Evolutionary conservation across 371 early-diverging fungal species (phyloP).

Genomic region (Neoconidiobolus thromboides): DNA sequence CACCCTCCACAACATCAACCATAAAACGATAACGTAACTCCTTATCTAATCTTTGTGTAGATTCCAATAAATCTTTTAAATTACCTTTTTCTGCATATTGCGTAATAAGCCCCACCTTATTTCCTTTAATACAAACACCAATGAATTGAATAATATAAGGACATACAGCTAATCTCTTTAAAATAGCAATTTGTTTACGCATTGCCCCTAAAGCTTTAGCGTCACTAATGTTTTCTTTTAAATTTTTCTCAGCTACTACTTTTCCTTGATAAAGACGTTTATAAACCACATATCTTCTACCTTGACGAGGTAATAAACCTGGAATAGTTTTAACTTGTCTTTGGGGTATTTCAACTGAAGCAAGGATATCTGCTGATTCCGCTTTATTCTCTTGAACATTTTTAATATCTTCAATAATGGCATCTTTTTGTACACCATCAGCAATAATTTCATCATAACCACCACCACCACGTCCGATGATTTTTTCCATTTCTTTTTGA

Average conservation of each 20-base stretch:
- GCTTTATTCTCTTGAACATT: neutral
- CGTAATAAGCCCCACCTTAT: neutral
- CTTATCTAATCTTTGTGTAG: neutral
- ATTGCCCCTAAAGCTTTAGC: neutral
- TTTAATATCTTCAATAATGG: neutral
- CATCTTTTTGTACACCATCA: neutral
- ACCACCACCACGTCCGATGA: neutral
- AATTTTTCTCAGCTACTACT: neutral
- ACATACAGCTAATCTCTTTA: neutral
- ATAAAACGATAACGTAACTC: neutral
- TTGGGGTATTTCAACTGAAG: neutral
- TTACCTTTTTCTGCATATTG: conserved; percentile 5
- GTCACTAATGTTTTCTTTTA: neutral
- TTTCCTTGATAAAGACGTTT: conserved; percentile 1
- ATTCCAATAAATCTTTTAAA: conserved; percentile 4
- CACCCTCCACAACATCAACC: conserved; percentile 24
- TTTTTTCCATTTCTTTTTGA: neutral
- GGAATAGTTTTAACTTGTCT: conserved; percentile 2
- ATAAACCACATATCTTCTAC: neutral
- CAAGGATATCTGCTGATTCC: neutral
- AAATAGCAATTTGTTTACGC: conserved; percentile 4
- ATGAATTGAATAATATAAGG: conserved; percentile 3
- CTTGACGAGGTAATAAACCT: neutral
- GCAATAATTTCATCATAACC: neutral
- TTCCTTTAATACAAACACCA: conserved; percentile 2